Conservation (phyloP, 2,329 filamentous ascomycete species). For the Akanthomyces lecanii region DNA sequence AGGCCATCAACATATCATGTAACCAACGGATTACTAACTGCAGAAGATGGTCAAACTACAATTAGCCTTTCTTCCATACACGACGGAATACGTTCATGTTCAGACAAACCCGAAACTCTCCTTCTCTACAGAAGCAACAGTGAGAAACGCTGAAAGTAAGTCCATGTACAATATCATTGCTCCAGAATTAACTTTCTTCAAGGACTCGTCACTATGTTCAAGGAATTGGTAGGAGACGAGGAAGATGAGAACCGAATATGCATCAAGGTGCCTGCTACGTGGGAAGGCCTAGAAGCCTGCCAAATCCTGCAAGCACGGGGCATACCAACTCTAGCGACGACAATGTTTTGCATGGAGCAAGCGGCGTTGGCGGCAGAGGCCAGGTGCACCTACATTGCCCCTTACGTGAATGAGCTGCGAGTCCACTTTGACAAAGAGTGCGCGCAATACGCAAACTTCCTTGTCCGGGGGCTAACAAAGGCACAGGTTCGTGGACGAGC, state of each 20-base stretch:
- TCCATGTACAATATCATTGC: too few species aligned
- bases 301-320: conserved; percentile 47
- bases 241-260: conserved; percentile 43
- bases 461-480: conserved; percentile 7
- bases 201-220: not conserved
- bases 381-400: conserved; percentile 58
- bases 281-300: conserved; percentile 60
- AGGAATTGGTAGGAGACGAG: not conserved
- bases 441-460: conserved; percentile 17
- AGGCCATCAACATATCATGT: too few species aligned
- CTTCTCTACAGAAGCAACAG: conserved; percentile 45
- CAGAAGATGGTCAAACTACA: not conserved
- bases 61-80: conserved; percentile 36
- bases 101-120: conserved; percentile 56
- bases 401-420: conserved; percentile 62
- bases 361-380: conserved; percentile 54
- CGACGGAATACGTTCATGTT: conserved; percentile 52
- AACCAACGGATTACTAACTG: not conserved
- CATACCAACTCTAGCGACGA: conserved; percentile 58
- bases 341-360: conserved; percentile 59
- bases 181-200: not conserved
- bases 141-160: conserved; percentile 34
- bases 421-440: conserved; percentile 55
- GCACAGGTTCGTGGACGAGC: conserved; percentile 42
- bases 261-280: conserved; percentile 61